Conservation (phyloP, 495 filamentous ascomycete species). For the Aspergillus taichungensis region DNA sequence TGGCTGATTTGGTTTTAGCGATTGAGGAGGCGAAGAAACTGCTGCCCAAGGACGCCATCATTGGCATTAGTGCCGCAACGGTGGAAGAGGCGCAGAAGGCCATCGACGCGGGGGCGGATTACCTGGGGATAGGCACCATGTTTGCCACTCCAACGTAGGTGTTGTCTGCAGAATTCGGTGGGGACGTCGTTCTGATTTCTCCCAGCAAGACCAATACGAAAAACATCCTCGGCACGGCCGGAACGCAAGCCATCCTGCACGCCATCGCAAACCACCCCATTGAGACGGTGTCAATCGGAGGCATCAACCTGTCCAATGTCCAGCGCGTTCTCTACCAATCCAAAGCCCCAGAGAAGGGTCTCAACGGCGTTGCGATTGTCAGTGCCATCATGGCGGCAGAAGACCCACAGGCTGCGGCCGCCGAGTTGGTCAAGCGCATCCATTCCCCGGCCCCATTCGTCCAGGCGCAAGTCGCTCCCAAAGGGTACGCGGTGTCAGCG, state of each 20-base stretch:
- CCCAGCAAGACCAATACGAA: constrained; percentile 60
- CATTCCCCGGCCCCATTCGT: constrained; percentile 40
- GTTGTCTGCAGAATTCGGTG: background rate
- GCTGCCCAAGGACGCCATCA: constrained; percentile 61
- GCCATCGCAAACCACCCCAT: constrained; percentile 44
- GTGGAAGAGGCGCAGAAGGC: constrained; percentile 59
- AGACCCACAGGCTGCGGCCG: constrained; percentile 52
- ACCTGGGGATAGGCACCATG: constrained; percentile 81
- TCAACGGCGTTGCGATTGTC: constrained; percentile 81
- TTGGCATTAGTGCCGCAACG: constrained; percentile 65
- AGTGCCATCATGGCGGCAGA: constrained; percentile 75
- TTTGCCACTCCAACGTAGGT: constrained; percentile 74
- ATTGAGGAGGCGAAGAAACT: constrained; percentile 58
- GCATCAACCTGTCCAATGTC: constrained; percentile 72
- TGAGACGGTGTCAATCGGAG: constrained; percentile 73
- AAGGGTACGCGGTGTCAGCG: constrained; percentile 25
- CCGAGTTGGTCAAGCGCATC: constrained; percentile 45
- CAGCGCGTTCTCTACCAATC: constrained; percentile 65
- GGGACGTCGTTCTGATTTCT: background rate
- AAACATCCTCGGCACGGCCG: constrained; percentile 71
- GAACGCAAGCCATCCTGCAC: constrained; percentile 59
- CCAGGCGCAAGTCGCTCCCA: constrained; percentile 8
- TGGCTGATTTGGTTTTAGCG: constrained; percentile 29
- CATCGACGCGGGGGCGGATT: constrained; percentile 65
- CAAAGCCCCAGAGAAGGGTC: constrained; percentile 32